Conservation (phyloP, 2,329 filamentous ascomycete species). For the Penicillium sclerotiorum region DNA sequence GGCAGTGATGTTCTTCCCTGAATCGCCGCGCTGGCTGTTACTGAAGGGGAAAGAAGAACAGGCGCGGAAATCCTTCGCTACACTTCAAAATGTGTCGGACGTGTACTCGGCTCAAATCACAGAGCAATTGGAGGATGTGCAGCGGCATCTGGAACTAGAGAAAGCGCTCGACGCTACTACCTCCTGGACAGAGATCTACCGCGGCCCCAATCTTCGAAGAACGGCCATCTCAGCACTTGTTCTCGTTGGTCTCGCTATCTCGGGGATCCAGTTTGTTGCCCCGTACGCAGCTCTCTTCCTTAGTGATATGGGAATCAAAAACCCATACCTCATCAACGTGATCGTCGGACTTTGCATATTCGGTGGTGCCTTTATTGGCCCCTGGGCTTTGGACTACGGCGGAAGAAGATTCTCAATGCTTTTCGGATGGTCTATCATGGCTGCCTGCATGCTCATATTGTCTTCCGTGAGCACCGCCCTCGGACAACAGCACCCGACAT, state of each 20-base stretch:
- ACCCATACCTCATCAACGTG: conserved; percentile 25
- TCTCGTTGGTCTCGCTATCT: conserved; percentile 29
- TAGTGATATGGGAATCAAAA: conserved; percentile 24
- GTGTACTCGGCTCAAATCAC: conserved; percentile 23
- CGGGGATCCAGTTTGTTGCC: conserved; percentile 26
- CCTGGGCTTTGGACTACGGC: conserved; percentile 23
- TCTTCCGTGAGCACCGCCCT: conserved; percentile 23
- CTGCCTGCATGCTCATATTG: conserved; percentile 26
- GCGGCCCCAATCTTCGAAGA: conserved; percentile 21
- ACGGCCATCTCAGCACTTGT: conserved; percentile 28
- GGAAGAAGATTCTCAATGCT: conserved; percentile 28
- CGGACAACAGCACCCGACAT: conserved; percentile 8
- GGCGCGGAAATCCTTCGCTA: conserved; percentile 23
- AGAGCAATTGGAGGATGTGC: conserved; percentile 26
- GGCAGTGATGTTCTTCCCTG: conserved; percentile 27
- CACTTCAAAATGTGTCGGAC: conserved; percentile 17
- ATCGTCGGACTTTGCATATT: conserved; percentile 23
- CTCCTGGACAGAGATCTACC: conserved; percentile 29
- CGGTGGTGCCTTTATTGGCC: conserved; percentile 19
- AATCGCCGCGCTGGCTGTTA: conserved; percentile 31
- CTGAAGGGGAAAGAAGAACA: conserved; percentile 20
- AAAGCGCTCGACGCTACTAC: conserved; percentile 10
- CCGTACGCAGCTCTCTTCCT: conserved; percentile 22
- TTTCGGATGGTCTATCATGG: conserved; percentile 25
- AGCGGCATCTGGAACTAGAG: conserved; percentile 26